Evolutionary conservation across 2,329 filamentous ascomycete genomes (phyloP).

Genomic region (Talaromyces sp.): DNA sequence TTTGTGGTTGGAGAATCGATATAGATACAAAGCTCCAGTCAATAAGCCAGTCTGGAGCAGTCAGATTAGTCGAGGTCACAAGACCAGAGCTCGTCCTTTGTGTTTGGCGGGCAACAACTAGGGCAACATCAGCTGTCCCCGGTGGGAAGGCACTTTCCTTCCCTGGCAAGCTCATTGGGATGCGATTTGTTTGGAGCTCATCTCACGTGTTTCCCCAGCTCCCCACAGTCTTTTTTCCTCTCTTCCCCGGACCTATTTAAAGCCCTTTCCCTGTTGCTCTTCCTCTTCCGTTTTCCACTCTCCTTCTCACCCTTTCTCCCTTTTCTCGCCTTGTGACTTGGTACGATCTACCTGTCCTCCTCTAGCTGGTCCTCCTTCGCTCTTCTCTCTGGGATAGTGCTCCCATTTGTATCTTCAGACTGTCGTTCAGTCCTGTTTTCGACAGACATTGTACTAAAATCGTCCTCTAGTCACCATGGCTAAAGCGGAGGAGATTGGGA

Average conservation of each 20-base stretch:
- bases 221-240: background rate
- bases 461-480: constrained; percentile 2
- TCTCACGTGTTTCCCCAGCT: constrained; percentile 3
- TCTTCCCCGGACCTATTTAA: background rate
- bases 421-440: background rate
- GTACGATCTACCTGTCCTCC: background rate
- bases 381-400: background rate
- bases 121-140: background rate
- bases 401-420: background rate
- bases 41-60: background rate
- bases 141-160: background rate
- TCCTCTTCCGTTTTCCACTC: background rate
- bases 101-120: background rate
- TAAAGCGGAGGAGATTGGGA: background rate
- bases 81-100: background rate
- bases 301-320: background rate
- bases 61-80: constrained; percentile 7
- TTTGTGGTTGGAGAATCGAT: background rate
- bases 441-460: background rate
- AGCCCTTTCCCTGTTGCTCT: background rate
- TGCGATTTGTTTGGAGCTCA: background rate
- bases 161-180: background rate
- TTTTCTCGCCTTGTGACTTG: background rate
- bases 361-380: background rate
- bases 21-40: background rate